Evolutionary conservation across 371 early-diverging fungal genomes (phyloP), one percentile per base, ranked within the genome.

Genomic region (Rhizopus microsporus): DNA sequence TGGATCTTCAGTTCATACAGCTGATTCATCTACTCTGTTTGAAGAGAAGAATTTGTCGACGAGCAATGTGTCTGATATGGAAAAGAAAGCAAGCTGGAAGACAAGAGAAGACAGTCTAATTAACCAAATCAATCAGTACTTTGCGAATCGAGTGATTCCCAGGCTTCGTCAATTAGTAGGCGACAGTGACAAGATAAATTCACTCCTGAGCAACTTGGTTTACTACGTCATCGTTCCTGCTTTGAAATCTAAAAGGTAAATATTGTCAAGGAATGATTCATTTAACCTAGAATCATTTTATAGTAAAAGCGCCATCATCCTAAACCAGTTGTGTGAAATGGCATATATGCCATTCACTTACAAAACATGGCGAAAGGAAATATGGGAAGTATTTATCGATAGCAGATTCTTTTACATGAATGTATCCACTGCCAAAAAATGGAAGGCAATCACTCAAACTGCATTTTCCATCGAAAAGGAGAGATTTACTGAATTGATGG

Each of bases 211-310:
- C 16, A 93, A 91, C 58, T 49, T 92, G 5, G 83, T 92, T 54
- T 92, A 94, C 60, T 93, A 93, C 66, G 83, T 92, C 16, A 81
- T 93, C 37, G 83, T 78, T 0, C 93, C 94, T 9, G 69, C 75
- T 2, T 57, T 94, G 12, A 86, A 86, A 49, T 79, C 88, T 4
- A 84, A 76, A 31, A 62, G 52, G 75, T 75, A 71, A 65, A 62
- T 3, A n/a, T 38, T 13, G 13, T 59, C 23, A 23, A 23, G 23
- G 23, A 23, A 23, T 23, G 2, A 2, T 2, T 23, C 23, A 23
- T 23, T 23, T 23, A 23, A 23, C 23, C 23, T 23, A 23, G 23
- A 23, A 16, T 9, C 38, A 16, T 31, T 44, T 54, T 31, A 16
- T 39, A 69, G 63, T 13, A 73, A 72, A 57, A 74, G 62, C 16